Evolutionary conservation across 1,284 basidiomycete genomes (phyloP), one percentile per base, ranked within the genome.

Genomic region (Ceratorhiza oryzae-sativae): DNA sequence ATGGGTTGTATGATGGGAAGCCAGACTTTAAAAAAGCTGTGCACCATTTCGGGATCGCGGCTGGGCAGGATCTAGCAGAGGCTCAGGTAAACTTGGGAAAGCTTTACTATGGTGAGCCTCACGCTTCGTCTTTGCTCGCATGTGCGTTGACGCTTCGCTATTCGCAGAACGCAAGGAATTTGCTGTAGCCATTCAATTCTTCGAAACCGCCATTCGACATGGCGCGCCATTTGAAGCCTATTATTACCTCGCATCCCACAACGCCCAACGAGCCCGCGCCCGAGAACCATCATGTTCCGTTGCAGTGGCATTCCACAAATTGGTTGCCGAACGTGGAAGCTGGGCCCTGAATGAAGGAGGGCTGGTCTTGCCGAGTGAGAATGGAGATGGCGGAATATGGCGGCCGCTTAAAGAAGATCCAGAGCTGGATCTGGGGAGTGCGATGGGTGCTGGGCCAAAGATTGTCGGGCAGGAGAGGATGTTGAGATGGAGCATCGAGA

Each of bases 401-500:
- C 30, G 55, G 32, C 39, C n/a, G 10, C 20, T 60, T 4, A 61
- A 41, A 30, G 70, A 71, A 20, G 70, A 59, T 61, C 45, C 58
- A 18, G 70, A 59, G 48, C 3, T 51, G 20, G 58, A 27, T 8
- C 30, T 71, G 46, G 58, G 62, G 20, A 39, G 45, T 12, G 67
- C 45, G 46, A 59, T 49, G 58, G 71, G 67, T 2, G 71, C 53
- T 10, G 65, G 56, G 6, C 25, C 20, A 18, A 39, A 23, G 71
- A 23, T 55, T 60, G 58, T 55, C 36, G 58, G 87, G 86, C 89
- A 92, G 76, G 83, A 86, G 71, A 92, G 92, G 1, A 87, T 97
- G 81, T 81, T 97, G n/a, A 89, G 91, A 59, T 98, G 95, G 93
- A 95, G 93, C 90, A 86, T 97, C 67, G 91, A 95, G 41, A 94